Evolutionary conservation across 1,139 yeast species (phyloP), one percentile per base, ranked within the genome.

Genomic region (Saccharomycopsis hybrid): DNA sequence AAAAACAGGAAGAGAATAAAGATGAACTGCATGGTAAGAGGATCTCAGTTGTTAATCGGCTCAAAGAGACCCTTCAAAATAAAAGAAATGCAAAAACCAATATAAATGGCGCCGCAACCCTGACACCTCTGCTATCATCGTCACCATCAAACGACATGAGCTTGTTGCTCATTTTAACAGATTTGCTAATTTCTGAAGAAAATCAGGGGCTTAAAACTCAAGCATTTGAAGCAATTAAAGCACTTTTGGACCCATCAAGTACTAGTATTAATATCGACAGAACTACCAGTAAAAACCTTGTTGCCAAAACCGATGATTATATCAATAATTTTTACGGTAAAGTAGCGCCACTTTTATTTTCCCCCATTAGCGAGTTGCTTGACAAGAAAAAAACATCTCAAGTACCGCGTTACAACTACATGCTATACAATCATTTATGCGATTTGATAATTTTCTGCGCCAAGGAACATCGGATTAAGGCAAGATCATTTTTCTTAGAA

Each of bases 171-270:
- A 76, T 84, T 5, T 66, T 90, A 43, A 74, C 86, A 1, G 74
- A 78, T 44, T 72, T 89, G 32, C 65, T 90, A 29, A 66, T 82
- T 2, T 72, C 74, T 29, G 95, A 86, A 54, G 69, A 72, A 37
- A 80, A 82, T 57, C 75, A 83, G 4, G 95, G 95, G 0, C 67
- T 89, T 47, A 82, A 85, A 61, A 77, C 84, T 3, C 97, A 89
- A 63, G 85, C 92, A 1, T 80, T 78, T 55, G 96, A 89, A 65
- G 95, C 96, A 0, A 67, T 90, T 46, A 81, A 82, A 59, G 79
- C 82, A 1, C 66, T 89, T 4, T 40, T 54, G 48, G 44, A 56
- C 45, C 42, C 52, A 42, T 38, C 55, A 41, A 46, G 56, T 53
- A 48, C 37, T 27, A 30, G 49, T 39, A 51, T 51, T 39, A 51